A percentile compares a stretch with the other conserved stretches of the same genome.
Conservation (phyloP, 108 stramenopile species). For the Nitzschia inconspicua region DNA sequence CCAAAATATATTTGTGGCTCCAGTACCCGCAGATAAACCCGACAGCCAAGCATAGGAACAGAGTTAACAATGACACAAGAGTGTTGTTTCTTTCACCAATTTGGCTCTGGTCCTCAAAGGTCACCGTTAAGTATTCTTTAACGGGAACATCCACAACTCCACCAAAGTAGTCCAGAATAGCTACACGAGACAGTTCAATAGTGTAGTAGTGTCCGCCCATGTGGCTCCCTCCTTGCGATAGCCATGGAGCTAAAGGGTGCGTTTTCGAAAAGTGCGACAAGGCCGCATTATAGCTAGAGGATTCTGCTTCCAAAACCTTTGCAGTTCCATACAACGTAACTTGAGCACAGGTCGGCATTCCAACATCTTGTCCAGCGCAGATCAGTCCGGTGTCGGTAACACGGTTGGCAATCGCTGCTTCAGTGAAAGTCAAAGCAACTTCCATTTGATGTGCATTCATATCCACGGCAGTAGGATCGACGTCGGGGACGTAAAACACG, state of each 20-base stretch:
- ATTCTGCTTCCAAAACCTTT: not conserved
- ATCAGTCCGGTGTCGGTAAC: not conserved
- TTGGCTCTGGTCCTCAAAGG: too few species aligned
- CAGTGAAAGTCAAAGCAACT: slow-evolving; percentile 5
- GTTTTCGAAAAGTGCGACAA: not conserved
- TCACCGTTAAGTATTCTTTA: slow-evolving; percentile 11
- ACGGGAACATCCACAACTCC: not conserved
- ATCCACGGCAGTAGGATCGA: slow-evolving; percentile 1
- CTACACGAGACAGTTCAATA: not conserved
- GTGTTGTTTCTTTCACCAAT: too few species aligned
- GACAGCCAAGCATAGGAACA: too few species aligned
- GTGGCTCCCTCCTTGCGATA: slow-evolving; percentile 7
- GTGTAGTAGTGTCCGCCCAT: slow-evolving; percentile 9
- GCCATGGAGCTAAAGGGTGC: not conserved
- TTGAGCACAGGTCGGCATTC: slow-evolving; percentile 4
- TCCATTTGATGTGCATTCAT: not conserved
- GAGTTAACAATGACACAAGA: too few species aligned
- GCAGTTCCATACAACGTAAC: slow-evolving; percentile 5
- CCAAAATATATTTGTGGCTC: too few species aligned
- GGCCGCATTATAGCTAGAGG: not conserved
- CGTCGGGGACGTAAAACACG: slow-evolving; percentile 5
- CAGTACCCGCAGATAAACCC: too few species aligned
- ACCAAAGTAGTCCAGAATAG: slow-evolving; percentile 4
- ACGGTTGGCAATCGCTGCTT: slow-evolving; percentile 9
- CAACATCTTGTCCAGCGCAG: slow-evolving; percentile 9